phyloP scores from a whole-genome alignment of 2,329 filamentous ascomycete species.

The Cercospora berteroae region DNA sequence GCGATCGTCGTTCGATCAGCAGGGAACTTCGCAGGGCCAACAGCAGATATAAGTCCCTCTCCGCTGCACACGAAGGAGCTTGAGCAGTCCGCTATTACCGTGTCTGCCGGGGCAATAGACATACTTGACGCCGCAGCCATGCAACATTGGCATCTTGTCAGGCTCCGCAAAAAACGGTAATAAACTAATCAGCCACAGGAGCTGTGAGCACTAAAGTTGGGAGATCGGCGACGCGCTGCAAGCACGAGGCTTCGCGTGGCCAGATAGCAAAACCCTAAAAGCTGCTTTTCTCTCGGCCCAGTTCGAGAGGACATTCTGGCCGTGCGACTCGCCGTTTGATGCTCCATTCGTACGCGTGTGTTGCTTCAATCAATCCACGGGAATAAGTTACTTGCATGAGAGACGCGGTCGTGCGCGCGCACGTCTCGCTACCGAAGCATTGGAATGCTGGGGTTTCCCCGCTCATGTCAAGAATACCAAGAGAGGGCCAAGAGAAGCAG shows the following conservation, averaged over 20 bases:
- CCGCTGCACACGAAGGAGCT: neutral
- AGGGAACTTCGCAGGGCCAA: neutral
- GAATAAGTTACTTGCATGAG: neutral
- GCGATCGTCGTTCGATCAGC: neutral
- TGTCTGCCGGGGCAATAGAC: slow-evolving; percentile 5
- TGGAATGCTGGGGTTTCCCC: slow-evolving; percentile 6
- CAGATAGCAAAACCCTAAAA: neutral
- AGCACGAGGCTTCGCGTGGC: slow-evolving; percentile 3
- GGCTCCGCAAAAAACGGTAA: neutral
- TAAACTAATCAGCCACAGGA: neutral
- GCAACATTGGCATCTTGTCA: slow-evolving; percentile 1
- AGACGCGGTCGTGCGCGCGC: neutral
- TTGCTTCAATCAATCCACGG: neutral
- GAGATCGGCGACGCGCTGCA: slow-evolving; percentile 4
- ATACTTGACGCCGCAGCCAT: slow-evolving; percentile 1
- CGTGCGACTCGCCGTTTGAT: neutral
- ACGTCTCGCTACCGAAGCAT: neutral
- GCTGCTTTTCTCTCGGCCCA: neutral
- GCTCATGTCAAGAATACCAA: slow-evolving; percentile 13
- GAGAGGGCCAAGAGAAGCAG: slow-evolving; percentile 13
- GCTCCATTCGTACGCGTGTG: neutral
- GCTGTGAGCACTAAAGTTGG: neutral
- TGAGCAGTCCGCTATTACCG: slow-evolving; percentile 4
- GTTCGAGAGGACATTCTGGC: neutral
- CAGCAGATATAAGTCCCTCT: neutral